A percentile compares a stretch with the other conserved stretches of the same genome.
Evolutionary conservation across 306 rosid species (phyloP).

Genomic region (Gillenia trifoliata): DNA sequence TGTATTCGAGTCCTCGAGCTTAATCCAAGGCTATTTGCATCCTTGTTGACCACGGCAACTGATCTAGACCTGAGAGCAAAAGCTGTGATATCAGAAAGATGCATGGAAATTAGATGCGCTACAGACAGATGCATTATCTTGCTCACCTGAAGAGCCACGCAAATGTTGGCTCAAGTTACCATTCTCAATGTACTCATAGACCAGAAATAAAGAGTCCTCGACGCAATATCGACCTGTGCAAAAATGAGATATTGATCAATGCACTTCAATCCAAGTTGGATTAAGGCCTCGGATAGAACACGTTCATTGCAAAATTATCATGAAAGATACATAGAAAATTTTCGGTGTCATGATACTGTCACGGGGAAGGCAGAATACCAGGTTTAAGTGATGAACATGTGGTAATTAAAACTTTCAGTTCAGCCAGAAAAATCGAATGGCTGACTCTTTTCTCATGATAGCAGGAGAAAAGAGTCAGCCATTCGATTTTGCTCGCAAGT

Average conservation of each 20-base stretch:
- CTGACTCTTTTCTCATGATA: slow-evolving; percentile 43
- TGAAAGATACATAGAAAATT: too few species aligned
- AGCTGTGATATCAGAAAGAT: slow-evolving; percentile 9
- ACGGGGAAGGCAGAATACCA: slow-evolving; percentile 34
- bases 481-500: background rate
- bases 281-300: background rate
- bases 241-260: background rate
- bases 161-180: slow-evolving; percentile 68
- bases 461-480: slow-evolving; percentile 6
- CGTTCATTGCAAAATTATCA: too few species aligned
- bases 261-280: background rate
- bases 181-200: slow-evolving; percentile 67
- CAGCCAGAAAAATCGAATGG: too few species aligned
- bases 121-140: background rate
- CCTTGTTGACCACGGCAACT: slow-evolving; percentile 62
- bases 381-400: slow-evolving; percentile 74
- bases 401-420: slow-evolving; percentile 66
- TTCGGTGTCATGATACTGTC: background rate
- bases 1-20: slow-evolving; percentile 76
- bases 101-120: background rate
- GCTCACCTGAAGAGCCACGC: slow-evolving; percentile 47
- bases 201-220: slow-evolving; percentile 64
- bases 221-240: slow-evolving; percentile 67
- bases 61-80: slow-evolving; percentile 39
- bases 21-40: slow-evolving; percentile 73